phyloP scores from a whole-genome alignment of 805 yeast genomes.

The Teunomyces barrocoloradensis region DNA sequence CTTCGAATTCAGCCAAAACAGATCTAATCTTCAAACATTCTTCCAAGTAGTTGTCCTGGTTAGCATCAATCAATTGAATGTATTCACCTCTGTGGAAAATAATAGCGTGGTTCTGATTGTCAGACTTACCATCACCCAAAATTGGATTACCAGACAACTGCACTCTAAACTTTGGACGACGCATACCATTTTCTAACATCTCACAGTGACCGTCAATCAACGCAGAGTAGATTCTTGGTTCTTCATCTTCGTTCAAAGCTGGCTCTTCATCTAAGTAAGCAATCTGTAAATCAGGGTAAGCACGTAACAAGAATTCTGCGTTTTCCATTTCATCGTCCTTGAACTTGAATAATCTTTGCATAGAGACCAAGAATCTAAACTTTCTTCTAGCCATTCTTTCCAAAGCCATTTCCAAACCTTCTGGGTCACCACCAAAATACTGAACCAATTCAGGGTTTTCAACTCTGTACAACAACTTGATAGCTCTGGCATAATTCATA shows the following conservation, averaged over 20 bases:
- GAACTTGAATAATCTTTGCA: conserved; percentile 79
- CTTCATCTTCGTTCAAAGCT: conserved; percentile 66
- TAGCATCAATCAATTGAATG: conserved; percentile 80
- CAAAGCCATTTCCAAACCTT: conserved; percentile 90
- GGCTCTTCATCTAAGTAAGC: conserved; percentile 95
- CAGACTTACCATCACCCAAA: conserved; percentile 86
- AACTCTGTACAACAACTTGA: conserved; percentile 87
- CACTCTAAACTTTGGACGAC: conserved; percentile 71
- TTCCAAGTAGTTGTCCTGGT: conserved; percentile 82
- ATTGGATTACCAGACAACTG: conserved; percentile 82
- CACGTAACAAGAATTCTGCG: conserved; percentile 76
- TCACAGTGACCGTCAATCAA: conserved; percentile 81
- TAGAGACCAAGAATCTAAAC: conserved; percentile 76
- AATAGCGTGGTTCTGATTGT: conserved; percentile 79
- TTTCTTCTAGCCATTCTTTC: conserved; percentile 85
- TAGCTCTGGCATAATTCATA: conserved; percentile 97
- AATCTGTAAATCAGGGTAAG: conserved; percentile 83
- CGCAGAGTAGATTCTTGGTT: conserved; percentile 70
- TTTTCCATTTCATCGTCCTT: conserved; percentile 73
- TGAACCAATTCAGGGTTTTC: conserved; percentile 95
- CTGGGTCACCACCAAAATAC: conserved; percentile 98
- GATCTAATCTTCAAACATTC: conserved; percentile 83
- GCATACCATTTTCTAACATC: conserved; percentile 55
- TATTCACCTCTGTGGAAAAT: conserved; percentile 84
- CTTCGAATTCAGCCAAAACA: conserved; percentile 80